Base-by-base conservation (phyloP, 2,329 filamentous ascomycete species). In the Colletotrichum navitas region DNA sequence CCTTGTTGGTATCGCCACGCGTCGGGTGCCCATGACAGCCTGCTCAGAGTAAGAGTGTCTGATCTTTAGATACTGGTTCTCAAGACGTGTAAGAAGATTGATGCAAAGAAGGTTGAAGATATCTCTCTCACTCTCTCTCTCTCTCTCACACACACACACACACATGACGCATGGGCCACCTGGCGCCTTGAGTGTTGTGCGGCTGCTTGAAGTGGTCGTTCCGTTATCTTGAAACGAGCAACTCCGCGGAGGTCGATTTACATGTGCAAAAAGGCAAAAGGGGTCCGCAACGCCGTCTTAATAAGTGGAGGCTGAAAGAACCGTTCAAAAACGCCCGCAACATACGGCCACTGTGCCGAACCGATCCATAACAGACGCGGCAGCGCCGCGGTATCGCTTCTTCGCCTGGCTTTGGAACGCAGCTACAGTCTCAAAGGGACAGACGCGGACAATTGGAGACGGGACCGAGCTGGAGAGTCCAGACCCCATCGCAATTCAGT, bases 211-310 rank as follows among this genome's bases (percentile, higher is more conserved):
- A 34, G 61, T 55, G 61, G 60, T 69, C 34, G 67, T 64, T 34
- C 60, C 65, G 69, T 72, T 72, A 69, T 72, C 65, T 72, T 55
- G 45, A 29, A 68, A 51, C n/a, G 65, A 49, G 55, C 69, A 72
- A 68, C 69, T 72, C 69, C 65, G 69, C 69, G 69, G 69, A 72
- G 60, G 54, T 26, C 54, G 59, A 56, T 41, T 55, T 64, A 68
- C 60, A 72, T 41, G 59, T 71, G 65, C 34, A 52, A 63, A 71
- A 71, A 68, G 43, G 59, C 29, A 58, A 60, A 64, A 59, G 29
- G 59, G 65, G 54, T 69, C 69, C 69, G 65, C 65, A 64, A 55
- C 55, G 65, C 65, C 59, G 68, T 52, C 59, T 60, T 39, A 21
- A 47, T 24, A 18, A 63, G 69, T 72, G 65, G 69, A 72, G 69